These are phyloP conservation scores for Cymbopogon citratus DNA, from an alignment of 176 grass and related monocot species.

Conservation along the genomic window DNA sequence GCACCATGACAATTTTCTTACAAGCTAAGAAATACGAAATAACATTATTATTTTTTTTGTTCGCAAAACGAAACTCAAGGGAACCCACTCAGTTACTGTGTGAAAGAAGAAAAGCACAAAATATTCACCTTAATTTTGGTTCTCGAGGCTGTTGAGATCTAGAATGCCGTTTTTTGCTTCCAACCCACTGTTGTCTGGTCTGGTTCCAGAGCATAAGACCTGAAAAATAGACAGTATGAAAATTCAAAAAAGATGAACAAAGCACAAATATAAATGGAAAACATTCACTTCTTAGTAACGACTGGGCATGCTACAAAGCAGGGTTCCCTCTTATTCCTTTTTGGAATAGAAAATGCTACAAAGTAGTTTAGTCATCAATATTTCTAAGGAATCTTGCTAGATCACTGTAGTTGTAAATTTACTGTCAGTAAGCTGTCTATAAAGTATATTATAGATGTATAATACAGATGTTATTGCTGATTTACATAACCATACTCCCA, in stretches of 20 bases:
- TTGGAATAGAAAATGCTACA: no score
- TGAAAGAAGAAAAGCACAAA: not conserved
- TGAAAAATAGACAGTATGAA: slow-evolving; percentile 18
- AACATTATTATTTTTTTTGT: not conserved
- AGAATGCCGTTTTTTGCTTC: slow-evolving; percentile 43
- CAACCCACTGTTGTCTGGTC: slow-evolving; percentile 78
- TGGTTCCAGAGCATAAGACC: slow-evolving; percentile 90
- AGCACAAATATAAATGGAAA: not conserved
- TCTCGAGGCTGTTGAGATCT: slow-evolving; percentile 46
- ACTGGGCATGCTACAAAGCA: not conserved
- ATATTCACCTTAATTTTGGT: slow-evolving; percentile 69
- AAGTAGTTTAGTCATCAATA: not conserved
- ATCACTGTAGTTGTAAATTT: slow-evolving; percentile 1
- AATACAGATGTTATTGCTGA: not conserved
- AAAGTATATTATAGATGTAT: not conserved
- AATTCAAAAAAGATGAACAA: not conserved
- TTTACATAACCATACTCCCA: not conserved
- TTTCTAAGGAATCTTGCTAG: not conserved
- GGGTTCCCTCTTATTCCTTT: not conserved
- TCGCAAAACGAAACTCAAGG: not conserved
- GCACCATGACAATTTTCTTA: not conserved
- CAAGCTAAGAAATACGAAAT: not conserved
- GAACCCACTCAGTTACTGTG: not conserved
- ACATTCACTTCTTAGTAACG: not conserved
- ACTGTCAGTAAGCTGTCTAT: not conserved